These are phyloP conservation scores for Protea cynaroides DNA, from an alignment of 164 flowering plant genomes.

Conservation along the genomic window DNA sequence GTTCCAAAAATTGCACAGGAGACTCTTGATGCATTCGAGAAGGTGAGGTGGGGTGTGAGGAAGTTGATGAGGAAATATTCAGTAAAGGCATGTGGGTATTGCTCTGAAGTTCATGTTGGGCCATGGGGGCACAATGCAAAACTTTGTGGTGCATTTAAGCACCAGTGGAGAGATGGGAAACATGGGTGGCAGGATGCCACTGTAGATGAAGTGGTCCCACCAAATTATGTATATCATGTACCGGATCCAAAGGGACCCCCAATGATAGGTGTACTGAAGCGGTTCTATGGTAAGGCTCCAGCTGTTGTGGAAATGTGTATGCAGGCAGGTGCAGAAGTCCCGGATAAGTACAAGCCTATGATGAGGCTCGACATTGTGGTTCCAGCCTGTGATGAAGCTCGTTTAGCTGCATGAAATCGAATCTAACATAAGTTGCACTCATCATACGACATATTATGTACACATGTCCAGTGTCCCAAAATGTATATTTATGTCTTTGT, in stretches of 20 bases:
- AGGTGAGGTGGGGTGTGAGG: slow-evolving; percentile 50
- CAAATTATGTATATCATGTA: slow-evolving; percentile 92
- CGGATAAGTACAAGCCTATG: slow-evolving; percentile 68
- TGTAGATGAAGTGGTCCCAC: slow-evolving; percentile 77
- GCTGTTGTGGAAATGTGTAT: slow-evolving; percentile 84
- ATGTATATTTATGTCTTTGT: too few relatives aligned
- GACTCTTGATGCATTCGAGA: slow-evolving; percentile 68
- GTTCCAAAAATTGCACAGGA: slow-evolving; percentile 51
- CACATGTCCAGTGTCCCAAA: too few relatives aligned
- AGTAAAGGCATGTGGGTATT: slow-evolving; percentile 94
- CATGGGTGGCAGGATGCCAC: slow-evolving; percentile 98
- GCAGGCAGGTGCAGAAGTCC: slow-evolving; percentile 78
- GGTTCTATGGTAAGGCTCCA: slow-evolving; percentile 87
- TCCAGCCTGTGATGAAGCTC: slow-evolving; percentile 69
- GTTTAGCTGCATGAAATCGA: slow-evolving; percentile 45
- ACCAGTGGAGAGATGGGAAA: slow-evolving; percentile 96
- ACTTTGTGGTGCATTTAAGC: slow-evolving; percentile 90
- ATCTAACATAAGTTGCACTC: not conserved
- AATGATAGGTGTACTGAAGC: slow-evolving; percentile 47
- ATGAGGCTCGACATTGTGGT: slow-evolving; percentile 92
- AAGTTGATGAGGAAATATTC: slow-evolving; percentile 72
- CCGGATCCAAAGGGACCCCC: slow-evolving; percentile 71
- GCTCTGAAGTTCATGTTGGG: slow-evolving; percentile 94
- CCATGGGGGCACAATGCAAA: slow-evolving; percentile 95
- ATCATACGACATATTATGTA: too few relatives aligned